Evolutionary conservation across 2,329 filamentous ascomycete genomes (phyloP).

Genomic region (Epichloe sp.): DNA sequence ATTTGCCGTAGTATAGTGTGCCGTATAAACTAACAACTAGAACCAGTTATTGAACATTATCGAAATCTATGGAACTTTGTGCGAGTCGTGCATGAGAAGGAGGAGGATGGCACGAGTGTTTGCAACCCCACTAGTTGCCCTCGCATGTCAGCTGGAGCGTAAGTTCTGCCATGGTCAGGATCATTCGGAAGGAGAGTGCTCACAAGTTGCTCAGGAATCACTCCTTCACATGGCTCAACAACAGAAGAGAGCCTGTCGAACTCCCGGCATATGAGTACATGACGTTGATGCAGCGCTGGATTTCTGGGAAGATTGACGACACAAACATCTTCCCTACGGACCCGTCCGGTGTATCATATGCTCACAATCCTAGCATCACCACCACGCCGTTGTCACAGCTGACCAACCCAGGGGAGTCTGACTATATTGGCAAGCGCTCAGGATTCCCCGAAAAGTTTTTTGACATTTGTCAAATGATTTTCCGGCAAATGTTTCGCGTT

Average conservation of each 20-base stretch:
- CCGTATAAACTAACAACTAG: slow-evolving; percentile 1
- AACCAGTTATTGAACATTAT: slow-evolving; percentile 78
- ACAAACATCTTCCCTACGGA: slow-evolving; percentile 83
- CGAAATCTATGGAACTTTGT: slow-evolving; percentile 82
- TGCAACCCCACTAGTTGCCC: slow-evolving; percentile 79
- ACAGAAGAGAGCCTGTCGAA: slow-evolving; percentile 74
- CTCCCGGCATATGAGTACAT: slow-evolving; percentile 90
- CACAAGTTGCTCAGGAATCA: slow-evolving; percentile 46
- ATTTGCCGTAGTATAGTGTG: background rate
- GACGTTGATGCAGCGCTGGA: slow-evolving; percentile 92
- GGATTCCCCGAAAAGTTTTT: slow-evolving; percentile 88
- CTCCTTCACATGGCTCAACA: slow-evolving; percentile 93
- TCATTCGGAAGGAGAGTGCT: background rate
- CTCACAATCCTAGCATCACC: slow-evolving; percentile 46
- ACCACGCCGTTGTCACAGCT: slow-evolving; percentile 50
- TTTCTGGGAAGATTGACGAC: slow-evolving; percentile 89
- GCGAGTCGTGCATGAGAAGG: slow-evolving; percentile 74
- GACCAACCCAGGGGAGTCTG: slow-evolving; percentile 47
- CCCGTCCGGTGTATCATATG: slow-evolving; percentile 53
- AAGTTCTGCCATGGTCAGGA: slow-evolving; percentile 28
- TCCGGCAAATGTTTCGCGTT: slow-evolving; percentile 97
- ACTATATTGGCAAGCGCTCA: slow-evolving; percentile 83
- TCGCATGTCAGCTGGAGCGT: slow-evolving; percentile 90
- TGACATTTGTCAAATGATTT: slow-evolving; percentile 82
- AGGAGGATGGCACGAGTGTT: slow-evolving; percentile 62